Conservation (phyloP, 345 rosid genomes). For the Limnanthes douglasii region DNA sequence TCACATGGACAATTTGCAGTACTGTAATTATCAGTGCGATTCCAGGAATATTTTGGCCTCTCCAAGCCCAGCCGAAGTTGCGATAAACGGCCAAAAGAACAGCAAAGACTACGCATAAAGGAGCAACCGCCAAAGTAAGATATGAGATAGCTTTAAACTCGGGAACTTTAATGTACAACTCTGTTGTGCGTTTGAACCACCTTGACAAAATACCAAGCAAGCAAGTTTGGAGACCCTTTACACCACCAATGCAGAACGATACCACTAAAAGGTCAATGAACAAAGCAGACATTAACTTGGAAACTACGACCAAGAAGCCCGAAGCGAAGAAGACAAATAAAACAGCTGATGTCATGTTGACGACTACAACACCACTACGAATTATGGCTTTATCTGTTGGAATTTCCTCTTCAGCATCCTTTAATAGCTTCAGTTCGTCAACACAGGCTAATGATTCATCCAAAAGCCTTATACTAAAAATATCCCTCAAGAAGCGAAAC, state of each 20-base stretch:
- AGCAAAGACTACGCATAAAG: slow-evolving; percentile 83
- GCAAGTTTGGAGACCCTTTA: slow-evolving; percentile 99
- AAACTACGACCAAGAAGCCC: slow-evolving; percentile 79
- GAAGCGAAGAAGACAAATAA: slow-evolving; percentile 80
- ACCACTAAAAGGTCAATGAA: slow-evolving; percentile 86
- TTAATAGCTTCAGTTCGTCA: no score
- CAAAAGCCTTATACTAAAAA: no score
- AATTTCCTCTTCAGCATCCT: slow-evolving; percentile 73
- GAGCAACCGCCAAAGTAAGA: slow-evolving; percentile 79
- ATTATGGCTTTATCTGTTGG: slow-evolving; percentile 27
- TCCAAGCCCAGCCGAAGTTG: slow-evolving; percentile 57
- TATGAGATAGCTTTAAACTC: slow-evolving; percentile 71
- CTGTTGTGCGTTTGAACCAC: slow-evolving; percentile 70
- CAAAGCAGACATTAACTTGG: slow-evolving; percentile 89
- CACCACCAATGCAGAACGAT: slow-evolving; percentile 97
- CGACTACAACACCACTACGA: slow-evolving; percentile 58
- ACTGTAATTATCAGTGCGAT: slow-evolving; percentile 91
- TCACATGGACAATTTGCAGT: slow-evolving; percentile 85
- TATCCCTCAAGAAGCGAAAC: no score
- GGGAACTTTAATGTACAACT: slow-evolving; percentile 68
- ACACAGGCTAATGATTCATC: no score
- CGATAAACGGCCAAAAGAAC: slow-evolving; percentile 86
- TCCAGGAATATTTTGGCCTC: slow-evolving; percentile 96
- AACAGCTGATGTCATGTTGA: slow-evolving; percentile 65
- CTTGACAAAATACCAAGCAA: slow-evolving; percentile 75